phyloP scores from a whole-genome alignment of 2,329 filamentous ascomycete species.

The Cladobotryum mycophilum region DNA sequence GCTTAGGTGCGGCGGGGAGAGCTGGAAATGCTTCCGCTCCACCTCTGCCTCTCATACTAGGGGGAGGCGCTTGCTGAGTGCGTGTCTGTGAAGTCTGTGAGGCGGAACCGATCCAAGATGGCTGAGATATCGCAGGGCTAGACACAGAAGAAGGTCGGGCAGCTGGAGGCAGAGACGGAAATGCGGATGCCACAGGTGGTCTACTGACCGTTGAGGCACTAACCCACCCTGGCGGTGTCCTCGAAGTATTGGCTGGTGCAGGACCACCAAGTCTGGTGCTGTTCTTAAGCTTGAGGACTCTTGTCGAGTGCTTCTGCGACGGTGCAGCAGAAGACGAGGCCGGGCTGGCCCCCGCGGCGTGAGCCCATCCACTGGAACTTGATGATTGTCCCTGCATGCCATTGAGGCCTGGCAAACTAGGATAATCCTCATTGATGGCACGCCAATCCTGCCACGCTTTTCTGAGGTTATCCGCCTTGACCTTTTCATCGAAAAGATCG shows the following conservation, averaged over 20 bases:
- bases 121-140: conserved; percentile 15
- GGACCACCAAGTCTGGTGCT: conserved; percentile 42
- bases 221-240: conserved; percentile 19
- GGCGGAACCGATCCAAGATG: conserved; percentile 29
- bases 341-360: conserved; percentile 54
- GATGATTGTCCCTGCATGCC: conserved; percentile 59
- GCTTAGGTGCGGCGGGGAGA: conserved; percentile 70
- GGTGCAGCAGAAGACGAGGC: conserved; percentile 32
- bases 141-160: conserved; percentile 17
- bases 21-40: conserved; percentile 70
- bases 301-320: conserved; percentile 44
- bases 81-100: conserved; percentile 33
- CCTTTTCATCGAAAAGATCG: conserved; percentile 81
- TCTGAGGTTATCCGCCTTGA: conserved; percentile 65
- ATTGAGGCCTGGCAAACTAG: conserved; percentile 70
- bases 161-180: conserved; percentile 37
- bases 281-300: conserved; percentile 54
- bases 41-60: conserved; percentile 17
- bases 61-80: conserved; percentile 8
- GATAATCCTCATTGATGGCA: conserved; percentile 93
- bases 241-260: conserved; percentile 16
- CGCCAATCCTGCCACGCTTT: conserved; percentile 94
- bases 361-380: conserved; percentile 52
- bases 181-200: conserved; percentile 30
- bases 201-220: conserved; percentile 11